Conservation (phyloP, 1,139 yeast genomes). For the Suhomyces yuchorum region DNA sequence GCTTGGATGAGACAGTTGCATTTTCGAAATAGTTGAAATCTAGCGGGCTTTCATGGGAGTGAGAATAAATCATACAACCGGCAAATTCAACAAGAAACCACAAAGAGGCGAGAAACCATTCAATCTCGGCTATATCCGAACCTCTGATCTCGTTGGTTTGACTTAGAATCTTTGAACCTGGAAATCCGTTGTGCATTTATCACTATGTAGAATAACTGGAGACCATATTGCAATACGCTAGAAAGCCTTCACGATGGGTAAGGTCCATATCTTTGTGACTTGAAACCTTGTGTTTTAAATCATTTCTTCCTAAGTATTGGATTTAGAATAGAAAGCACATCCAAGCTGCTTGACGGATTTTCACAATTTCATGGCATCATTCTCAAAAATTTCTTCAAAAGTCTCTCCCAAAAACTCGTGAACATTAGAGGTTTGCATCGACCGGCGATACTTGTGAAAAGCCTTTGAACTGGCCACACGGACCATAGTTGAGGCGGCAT, state of each 20-base stretch:
- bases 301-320: background rate
- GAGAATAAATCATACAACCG: background rate
- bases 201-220: background rate
- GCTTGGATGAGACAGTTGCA: background rate
- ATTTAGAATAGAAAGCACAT: background rate
- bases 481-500: constrained; percentile 71
- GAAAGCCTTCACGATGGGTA: no score
- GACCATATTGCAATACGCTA: no score
- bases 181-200: background rate
- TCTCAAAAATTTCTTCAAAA: constrained; percentile 53
- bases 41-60: background rate
- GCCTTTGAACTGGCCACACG: constrained; percentile 69
- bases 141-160: background rate
- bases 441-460: constrained; percentile 63
- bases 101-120: background rate
- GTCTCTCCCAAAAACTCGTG: constrained; percentile 69
- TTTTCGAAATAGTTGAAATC: background rate
- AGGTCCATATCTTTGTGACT: no score
- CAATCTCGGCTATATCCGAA: background rate
- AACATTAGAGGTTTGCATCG: constrained; percentile 84
- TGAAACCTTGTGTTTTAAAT: no score
- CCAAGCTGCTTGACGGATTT: background rate
- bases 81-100: background rate
- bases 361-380: constrained; percentile 13
- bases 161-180: background rate